Evolutionary conservation across 768 basidiomycete species (phyloP).

Genomic region (Lactarius hatsudake): DNA sequence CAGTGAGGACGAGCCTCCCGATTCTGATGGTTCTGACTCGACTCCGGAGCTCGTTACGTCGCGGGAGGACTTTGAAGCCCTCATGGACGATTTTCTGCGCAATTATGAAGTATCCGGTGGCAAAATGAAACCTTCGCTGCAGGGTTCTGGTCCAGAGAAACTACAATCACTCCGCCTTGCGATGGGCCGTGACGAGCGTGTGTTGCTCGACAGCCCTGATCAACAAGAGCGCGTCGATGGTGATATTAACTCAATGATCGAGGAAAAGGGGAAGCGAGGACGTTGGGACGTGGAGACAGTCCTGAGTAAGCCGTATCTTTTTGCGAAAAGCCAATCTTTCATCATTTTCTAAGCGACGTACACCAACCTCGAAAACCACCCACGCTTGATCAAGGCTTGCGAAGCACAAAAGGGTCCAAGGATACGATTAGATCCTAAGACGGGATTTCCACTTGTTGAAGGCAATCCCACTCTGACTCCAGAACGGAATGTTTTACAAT

Average conservation of each 20-base stretch:
- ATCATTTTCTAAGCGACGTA: conserved; percentile 67
- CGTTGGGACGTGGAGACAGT: conserved; percentile 98
- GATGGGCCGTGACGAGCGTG: conserved; percentile 66
- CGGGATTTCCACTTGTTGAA: conserved; percentile 65
- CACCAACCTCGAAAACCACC: conserved; percentile 97
- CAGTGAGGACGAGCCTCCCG: conserved; percentile 41
- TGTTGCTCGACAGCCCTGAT: conserved; percentile 46
- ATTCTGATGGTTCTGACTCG: conserved; percentile 50
- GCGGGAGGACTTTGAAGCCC: conserved; percentile 83
- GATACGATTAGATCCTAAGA: conserved; percentile 71
- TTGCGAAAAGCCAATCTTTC: background rate
- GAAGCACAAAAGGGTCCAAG: conserved; percentile 53
- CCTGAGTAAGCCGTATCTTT: conserved; percentile 57
- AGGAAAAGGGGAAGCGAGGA: conserved; percentile 59
- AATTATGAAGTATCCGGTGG: conserved; percentile 90
- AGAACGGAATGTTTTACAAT: conserved; percentile 27
- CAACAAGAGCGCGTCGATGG: conserved; percentile 42
- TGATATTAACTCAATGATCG: conserved; percentile 40
- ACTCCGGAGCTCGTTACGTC: conserved; percentile 75
- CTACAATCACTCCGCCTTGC: conserved; percentile 75
- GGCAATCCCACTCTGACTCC: conserved; percentile 25
- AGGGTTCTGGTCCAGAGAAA: conserved; percentile 73
- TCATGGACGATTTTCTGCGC: conserved; percentile 92
- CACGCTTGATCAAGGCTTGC: conserved; percentile 75
- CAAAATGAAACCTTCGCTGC: conserved; percentile 74